Conservation (phyloP, 257 asterid genomes). For the Solanum appendiculatum region DNA sequence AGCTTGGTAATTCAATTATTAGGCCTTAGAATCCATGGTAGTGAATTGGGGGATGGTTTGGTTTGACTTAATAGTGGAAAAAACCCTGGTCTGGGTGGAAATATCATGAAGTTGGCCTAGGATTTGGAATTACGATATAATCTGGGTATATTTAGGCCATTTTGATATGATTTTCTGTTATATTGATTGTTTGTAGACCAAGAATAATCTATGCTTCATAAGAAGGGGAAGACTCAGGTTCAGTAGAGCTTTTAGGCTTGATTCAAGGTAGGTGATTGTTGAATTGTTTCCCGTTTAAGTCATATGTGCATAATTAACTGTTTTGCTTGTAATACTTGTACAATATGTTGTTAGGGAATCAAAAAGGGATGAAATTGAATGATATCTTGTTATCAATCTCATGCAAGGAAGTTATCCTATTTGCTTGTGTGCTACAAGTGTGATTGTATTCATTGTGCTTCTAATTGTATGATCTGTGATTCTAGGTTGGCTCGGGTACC, state of each 20-base stretch:
- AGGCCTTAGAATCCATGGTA: no score
- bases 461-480: background rate
- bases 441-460: background rate
- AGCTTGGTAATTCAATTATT: no score
- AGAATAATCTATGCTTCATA: background rate
- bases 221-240: background rate
- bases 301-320: background rate
- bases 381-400: no score
- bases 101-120: no score
- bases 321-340: background rate
- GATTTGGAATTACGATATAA: no score
- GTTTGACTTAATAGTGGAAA: no score
- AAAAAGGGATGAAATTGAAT: background rate
- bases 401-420: background rate
- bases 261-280: background rate
- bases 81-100: background rate
- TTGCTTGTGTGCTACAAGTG: background rate
- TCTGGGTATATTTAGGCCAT: background rate
- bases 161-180: no score
- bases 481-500: background rate
- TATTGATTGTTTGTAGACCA: background rate
- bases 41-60: background rate
- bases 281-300: background rate
- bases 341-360: no score
- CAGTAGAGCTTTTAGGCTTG: background rate